Evolutionary conservation across 1,139 yeast genomes (phyloP).

Genomic region (Kodamaea suecica): DNA sequence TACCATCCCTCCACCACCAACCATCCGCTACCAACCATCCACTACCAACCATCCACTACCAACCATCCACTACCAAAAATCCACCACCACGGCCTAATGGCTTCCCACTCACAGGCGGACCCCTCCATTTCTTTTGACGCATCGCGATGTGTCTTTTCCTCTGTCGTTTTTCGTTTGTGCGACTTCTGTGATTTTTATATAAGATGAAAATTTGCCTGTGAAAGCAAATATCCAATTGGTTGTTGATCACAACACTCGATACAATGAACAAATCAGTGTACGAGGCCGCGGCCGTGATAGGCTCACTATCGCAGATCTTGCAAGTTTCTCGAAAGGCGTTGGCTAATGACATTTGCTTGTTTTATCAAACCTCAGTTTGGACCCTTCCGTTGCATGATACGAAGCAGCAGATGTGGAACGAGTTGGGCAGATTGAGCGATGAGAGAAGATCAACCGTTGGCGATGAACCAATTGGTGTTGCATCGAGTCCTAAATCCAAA

Average conservation of each 20-base stretch:
- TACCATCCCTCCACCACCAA: too few relatives aligned
- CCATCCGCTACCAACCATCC: too few relatives aligned
- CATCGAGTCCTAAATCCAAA: too few relatives aligned
- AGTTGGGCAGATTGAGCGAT: neutral
- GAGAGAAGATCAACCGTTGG: neutral
- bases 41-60: too few relatives aligned
- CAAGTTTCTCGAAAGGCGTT: slow-evolving; percentile 22
- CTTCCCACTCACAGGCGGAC: too few relatives aligned
- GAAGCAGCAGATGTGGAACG: neutral
- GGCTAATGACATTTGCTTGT: slow-evolving; percentile 19
- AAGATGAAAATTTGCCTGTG: slow-evolving; percentile 1
- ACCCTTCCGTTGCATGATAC: slow-evolving; percentile 3
- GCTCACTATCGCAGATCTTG: slow-evolving; percentile 25
- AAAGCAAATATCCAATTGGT: neutral
- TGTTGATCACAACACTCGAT: too few relatives aligned
- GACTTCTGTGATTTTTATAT: neutral
- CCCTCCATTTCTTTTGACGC: too few relatives aligned
- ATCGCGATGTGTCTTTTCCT: too few relatives aligned
- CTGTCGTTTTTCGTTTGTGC: too few relatives aligned
- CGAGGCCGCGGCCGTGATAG: slow-evolving; percentile 28
- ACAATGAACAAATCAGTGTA: slow-evolving; percentile 19
- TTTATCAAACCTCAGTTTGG: slow-evolving; percentile 13
- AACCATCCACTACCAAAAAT: too few relatives aligned
- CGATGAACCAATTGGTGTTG: too few relatives aligned
- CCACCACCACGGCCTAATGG: too few relatives aligned